These are phyloP conservation scores for Panellus pusillus DNA, from an alignment of 768 basidiomycete species.

Conservation along the genomic window DNA sequence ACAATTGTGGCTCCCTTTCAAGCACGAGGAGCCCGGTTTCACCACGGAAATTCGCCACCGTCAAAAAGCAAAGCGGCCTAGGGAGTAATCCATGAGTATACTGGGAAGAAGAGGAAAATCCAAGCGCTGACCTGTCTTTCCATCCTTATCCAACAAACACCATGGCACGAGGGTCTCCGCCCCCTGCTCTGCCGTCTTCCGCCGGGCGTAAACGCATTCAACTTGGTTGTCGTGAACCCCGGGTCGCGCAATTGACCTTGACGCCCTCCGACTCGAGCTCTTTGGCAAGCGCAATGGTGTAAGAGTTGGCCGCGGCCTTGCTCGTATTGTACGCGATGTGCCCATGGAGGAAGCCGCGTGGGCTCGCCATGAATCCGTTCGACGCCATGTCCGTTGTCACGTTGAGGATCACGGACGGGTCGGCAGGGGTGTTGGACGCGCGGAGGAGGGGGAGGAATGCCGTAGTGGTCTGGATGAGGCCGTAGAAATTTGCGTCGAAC, in stretches of 20 bases:
- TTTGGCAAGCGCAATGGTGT: slow-evolving; percentile 58
- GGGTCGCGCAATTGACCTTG: slow-evolving; percentile 63
- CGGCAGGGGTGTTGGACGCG: slow-evolving; percentile 16
- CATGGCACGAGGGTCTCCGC: slow-evolving; percentile 40
- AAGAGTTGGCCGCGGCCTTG: slow-evolving; percentile 66
- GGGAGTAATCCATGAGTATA: no score
- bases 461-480: slow-evolving; percentile 42
- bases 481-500: slow-evolving; percentile 45
- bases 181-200: slow-evolving; percentile 34
- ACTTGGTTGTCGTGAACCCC: slow-evolving; percentile 49
- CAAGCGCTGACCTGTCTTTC: slow-evolving; percentile 33
- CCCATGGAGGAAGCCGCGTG: slow-evolving; percentile 30
- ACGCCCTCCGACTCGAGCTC: slow-evolving; percentile 56
- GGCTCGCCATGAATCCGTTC: slow-evolving; percentile 35
- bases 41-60: no score
- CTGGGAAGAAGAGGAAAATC: background rate
- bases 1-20: no score
- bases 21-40: no score
- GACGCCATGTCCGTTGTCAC: slow-evolving; percentile 47
- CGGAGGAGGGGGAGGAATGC: slow-evolving; percentile 43
- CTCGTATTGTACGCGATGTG: slow-evolving; percentile 61
- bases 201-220: slow-evolving; percentile 37
- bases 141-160: slow-evolving; percentile 40
- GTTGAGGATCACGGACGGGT: slow-evolving; percentile 39
- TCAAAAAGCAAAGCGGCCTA: no score